phyloP scores from a whole-genome alignment of 345 rosid genomes.

The Iberis pinnata region DNA sequence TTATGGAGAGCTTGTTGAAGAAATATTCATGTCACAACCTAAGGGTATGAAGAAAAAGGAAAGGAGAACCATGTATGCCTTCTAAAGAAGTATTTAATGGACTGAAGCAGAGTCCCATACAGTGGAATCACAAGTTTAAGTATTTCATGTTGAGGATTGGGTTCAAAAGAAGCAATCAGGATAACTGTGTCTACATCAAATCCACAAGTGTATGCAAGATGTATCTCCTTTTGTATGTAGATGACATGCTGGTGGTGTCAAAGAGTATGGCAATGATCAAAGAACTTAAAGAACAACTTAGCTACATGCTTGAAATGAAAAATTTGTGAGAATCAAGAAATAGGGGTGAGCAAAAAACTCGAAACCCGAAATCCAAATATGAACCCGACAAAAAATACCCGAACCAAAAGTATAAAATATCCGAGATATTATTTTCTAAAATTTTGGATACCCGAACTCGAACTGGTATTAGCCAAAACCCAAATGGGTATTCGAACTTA shows the following conservation, averaged over 20 bases:
- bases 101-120: background rate
- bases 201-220: background rate
- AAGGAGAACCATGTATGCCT: background rate
- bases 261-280: background rate
- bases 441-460: too few species aligned
- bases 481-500: too few species aligned
- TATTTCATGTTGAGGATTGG: background rate
- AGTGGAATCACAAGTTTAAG: background rate
- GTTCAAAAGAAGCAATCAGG: background rate
- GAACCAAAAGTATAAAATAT: too few species aligned
- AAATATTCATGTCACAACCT: background rate
- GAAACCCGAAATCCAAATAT: too few species aligned
- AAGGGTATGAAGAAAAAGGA: background rate
- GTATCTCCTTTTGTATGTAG: background rate
- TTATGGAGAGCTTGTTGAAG: background rate
- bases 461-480: too few species aligned
- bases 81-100: background rate
- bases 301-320: background rate
- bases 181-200: background rate
- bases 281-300: background rate
- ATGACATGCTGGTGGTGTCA: background rate
- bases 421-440: too few species aligned
- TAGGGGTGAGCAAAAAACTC: too few species aligned
- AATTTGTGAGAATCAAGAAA: background rate
- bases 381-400: too few species aligned